A percentile compares a stretch with the other conserved stretches of the same genome.
These are phyloP conservation scores for Oryza longistaminata DNA, from an alignment of 176 grass and related monocot genomes.

Conservation along the genomic window DNA sequence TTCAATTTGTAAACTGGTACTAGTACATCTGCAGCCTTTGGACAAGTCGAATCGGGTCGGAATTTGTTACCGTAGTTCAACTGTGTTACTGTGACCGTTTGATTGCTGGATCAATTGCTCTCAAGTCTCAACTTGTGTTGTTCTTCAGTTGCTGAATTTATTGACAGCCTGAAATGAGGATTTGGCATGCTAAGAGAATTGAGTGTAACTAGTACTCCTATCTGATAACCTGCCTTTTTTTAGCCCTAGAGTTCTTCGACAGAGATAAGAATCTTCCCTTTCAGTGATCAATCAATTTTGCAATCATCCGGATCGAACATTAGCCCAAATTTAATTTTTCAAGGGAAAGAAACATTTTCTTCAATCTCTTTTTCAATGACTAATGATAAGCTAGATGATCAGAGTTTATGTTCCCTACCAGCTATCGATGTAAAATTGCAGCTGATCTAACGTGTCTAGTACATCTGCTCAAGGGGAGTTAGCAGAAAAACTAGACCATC, in stretches of 20 bases:
- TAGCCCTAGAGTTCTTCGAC: too few relatives aligned
- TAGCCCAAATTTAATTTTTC: neutral
- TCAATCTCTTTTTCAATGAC: too few relatives aligned
- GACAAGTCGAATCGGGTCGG: neutral
- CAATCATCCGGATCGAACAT: neutral
- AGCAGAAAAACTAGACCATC: neutral
- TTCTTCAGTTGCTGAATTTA: neutral
- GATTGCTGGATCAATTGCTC: neutral
- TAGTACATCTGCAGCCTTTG: neutral
- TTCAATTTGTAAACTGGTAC: slow-evolving; percentile 1
- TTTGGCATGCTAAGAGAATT: neutral
- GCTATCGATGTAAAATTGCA: neutral
- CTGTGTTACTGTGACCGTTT: neutral
- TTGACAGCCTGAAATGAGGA: neutral
- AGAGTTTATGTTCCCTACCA: too few relatives aligned
- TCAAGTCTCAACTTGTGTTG: neutral
- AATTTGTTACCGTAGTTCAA: neutral
- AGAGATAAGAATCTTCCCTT: too few relatives aligned
- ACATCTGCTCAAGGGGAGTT: neutral
- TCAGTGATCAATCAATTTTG: neutral
- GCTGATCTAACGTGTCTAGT: neutral
- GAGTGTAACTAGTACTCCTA: too few relatives aligned
- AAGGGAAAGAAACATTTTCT: too few relatives aligned
- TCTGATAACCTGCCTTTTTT: too few relatives aligned
- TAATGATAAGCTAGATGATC: too few relatives aligned